These are phyloP conservation scores for Xylaria hypoxylon DNA, from an alignment of 2,329 filamentous ascomycete species.

Conservation along the genomic window DNA sequence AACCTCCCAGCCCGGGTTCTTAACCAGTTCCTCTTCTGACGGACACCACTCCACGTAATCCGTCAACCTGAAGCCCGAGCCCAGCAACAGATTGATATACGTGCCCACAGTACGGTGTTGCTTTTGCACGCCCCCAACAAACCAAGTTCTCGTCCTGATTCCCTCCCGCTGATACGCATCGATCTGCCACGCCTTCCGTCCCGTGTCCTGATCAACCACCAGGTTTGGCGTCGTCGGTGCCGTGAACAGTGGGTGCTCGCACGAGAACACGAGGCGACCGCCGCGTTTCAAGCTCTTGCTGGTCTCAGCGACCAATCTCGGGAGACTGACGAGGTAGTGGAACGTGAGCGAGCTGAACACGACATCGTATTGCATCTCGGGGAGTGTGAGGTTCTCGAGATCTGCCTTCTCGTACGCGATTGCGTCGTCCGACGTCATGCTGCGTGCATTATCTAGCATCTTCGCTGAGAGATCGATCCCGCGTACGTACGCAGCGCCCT, in stretches of 20 bases:
- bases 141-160: constrained; percentile 55
- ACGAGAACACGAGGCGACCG: constrained; percentile 57
- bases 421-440: constrained; percentile 45
- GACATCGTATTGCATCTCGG: constrained; percentile 50
- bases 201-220: constrained; percentile 47
- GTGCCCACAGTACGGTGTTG: constrained; percentile 60
- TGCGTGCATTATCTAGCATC: constrained; percentile 56
- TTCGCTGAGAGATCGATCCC: constrained; percentile 58
- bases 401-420: constrained; percentile 53
- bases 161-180: constrained; percentile 58
- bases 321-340: constrained; percentile 55
- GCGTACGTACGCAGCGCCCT: constrained; percentile 52
- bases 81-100: constrained; percentile 55
- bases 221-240: constrained; percentile 53
- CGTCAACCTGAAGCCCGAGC: constrained; percentile 54
- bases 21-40: constrained; percentile 38
- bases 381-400: constrained; percentile 50
- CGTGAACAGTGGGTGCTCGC: constrained; percentile 62
- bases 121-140: constrained; percentile 55
- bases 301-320: constrained; percentile 50
- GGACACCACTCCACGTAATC: constrained; percentile 55
- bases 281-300: constrained; percentile 34
- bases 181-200: constrained; percentile 56
- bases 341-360: constrained; percentile 57
- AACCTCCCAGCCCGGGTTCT: constrained; percentile 34